A percentile compares a stretch with the other conserved stretches of the same genome.
phyloP scores from a whole-genome alignment of 257 asterid genomes.

The Striga asiatica region DNA sequence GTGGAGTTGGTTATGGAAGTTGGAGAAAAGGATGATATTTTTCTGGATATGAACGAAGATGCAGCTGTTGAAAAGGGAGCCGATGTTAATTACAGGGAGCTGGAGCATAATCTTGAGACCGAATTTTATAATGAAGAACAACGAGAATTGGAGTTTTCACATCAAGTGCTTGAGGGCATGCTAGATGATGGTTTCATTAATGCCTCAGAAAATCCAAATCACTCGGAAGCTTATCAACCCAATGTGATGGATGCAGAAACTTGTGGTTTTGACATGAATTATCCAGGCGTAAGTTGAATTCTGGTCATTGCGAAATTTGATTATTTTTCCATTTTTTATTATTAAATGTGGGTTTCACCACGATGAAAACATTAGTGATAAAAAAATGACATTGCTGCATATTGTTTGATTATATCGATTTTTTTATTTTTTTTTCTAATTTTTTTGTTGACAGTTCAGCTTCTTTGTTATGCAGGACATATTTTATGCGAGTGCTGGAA shows the following conservation, averaged over 20 bases:
- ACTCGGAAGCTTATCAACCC: constrained; percentile 28
- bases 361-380: background rate
- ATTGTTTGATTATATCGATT: background rate
- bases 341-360: background rate
- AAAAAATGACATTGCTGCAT: background rate
- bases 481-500: constrained; percentile 32
- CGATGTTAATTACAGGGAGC: constrained; percentile 18
- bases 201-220: constrained; percentile 24
- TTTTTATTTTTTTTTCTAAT: background rate
- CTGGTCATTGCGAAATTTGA: background rate
- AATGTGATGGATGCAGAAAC: constrained; percentile 31
- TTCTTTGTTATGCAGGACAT: constrained; percentile 42
- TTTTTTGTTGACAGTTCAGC: constrained; percentile 9
- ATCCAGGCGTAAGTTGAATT: constrained; percentile 45
- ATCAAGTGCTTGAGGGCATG: constrained; percentile 18
- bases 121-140: constrained; percentile 28
- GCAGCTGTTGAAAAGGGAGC: constrained; percentile 27
- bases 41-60: constrained; percentile 21
- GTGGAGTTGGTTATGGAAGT: too few species aligned
- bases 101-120: constrained; percentile 20
- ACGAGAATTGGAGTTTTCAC: constrained; percentile 18
- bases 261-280: constrained; percentile 28
- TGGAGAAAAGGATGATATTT: constrained; percentile 18
- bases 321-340: background rate
- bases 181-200: constrained; percentile 28